These are phyloP conservation scores for Withania somnifera DNA, from an alignment of 305 asterid genomes.

Conservation along the genomic window DNA sequence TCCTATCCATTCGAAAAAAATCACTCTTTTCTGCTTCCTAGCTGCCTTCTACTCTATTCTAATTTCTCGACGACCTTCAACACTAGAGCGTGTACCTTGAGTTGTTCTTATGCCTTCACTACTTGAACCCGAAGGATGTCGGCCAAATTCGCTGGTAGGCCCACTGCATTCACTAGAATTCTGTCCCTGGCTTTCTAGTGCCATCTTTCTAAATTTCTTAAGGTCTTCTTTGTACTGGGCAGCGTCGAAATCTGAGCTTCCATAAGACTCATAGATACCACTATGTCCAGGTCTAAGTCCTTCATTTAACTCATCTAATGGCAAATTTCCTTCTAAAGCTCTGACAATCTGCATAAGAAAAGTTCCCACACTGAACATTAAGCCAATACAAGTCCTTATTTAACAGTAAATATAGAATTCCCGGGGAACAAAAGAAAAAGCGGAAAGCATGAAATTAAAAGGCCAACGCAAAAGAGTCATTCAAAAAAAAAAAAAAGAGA, in stretches of 20 bases:
- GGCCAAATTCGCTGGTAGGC: conserved; percentile 54
- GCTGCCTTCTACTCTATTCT: neutral
- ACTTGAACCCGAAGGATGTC: conserved; percentile 55
- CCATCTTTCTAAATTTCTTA: conserved; percentile 65
- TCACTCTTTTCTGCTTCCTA: neutral
- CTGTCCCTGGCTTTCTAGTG: conserved; percentile 40
- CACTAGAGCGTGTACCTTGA: conserved; percentile 14
- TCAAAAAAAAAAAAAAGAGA: neutral
- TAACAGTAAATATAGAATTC: neutral
- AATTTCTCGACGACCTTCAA: neutral
- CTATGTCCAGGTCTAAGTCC: conserved; percentile 42
- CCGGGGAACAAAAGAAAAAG: neutral
- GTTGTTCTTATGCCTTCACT: conserved; percentile 35
- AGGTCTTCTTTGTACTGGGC: conserved; percentile 72
- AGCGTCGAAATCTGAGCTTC: conserved; percentile 51
- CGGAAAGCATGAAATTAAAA: neutral
- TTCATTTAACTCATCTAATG: conserved; percentile 43
- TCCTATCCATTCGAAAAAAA: neutral
- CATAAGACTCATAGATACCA: conserved; percentile 26
- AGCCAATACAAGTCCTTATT: neutral
- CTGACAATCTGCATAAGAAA: conserved; percentile 38
- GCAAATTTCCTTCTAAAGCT: conserved; percentile 58
- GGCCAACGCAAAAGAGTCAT: neutral
- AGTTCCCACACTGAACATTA: neutral
- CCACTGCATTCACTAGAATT: conserved; percentile 53